Evolutionary conservation across 2,329 filamentous ascomycete genomes (phyloP).

Genomic region (Nectriaceae sp.): DNA sequence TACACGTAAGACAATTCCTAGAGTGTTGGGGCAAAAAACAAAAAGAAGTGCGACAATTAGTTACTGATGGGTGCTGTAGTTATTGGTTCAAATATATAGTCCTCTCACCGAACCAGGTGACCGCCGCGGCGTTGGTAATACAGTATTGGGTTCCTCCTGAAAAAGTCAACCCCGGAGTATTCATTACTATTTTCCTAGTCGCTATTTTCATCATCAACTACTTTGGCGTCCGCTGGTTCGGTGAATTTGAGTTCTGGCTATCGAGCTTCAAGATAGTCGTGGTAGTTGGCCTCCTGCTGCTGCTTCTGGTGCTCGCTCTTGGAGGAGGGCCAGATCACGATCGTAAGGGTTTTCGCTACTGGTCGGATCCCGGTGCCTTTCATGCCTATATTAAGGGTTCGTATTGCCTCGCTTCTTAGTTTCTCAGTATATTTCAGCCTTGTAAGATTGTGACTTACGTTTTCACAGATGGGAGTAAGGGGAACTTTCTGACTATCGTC

Average conservation of each 20-base stretch:
- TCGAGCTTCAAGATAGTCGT: constrained; percentile 46
- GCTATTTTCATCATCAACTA: constrained; percentile 37
- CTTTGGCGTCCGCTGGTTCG: constrained; percentile 43
- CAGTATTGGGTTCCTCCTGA: constrained; percentile 41
- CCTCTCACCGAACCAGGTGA: constrained; percentile 40
- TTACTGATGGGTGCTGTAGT: constrained; percentile 48
- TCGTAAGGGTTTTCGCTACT: constrained; percentile 46
- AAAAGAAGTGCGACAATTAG: constrained; percentile 11
- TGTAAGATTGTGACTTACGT: constrained; percentile 50
- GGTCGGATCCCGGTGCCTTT: constrained; percentile 46
- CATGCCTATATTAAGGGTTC: constrained; percentile 16
- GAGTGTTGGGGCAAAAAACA: neutral
- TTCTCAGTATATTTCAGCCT: constrained; percentile 67
- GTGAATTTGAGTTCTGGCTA: constrained; percentile 52
- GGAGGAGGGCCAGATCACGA: constrained; percentile 40
- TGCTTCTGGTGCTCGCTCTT: constrained; percentile 33
- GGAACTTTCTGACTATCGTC: too few relatives aligned
- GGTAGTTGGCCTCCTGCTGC: constrained; percentile 40
- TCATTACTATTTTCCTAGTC: constrained; percentile 36
- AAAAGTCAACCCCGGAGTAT: constrained; percentile 40
- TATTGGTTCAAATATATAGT: constrained; percentile 49
- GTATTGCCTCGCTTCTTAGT: constrained; percentile 45
- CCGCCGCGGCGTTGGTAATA: constrained; percentile 39
- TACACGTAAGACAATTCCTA: too few relatives aligned
- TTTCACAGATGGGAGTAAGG: constrained; percentile 19